These are phyloP conservation scores for Forsythia viridissima DNA, from an alignment of 257 asterid species.

Conservation along the genomic window DNA sequence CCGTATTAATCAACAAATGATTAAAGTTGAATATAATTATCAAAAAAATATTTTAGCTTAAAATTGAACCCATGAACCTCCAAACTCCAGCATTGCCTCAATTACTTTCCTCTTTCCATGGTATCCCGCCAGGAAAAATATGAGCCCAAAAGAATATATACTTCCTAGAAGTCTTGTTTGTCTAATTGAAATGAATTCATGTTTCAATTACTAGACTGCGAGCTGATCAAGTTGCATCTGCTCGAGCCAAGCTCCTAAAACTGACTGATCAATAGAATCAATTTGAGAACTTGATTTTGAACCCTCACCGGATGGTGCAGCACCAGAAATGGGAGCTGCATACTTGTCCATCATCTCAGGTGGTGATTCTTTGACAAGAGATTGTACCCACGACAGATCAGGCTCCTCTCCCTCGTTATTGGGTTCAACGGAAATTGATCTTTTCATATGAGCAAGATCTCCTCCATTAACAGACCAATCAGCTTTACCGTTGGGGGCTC, in stretches of 20 bases:
- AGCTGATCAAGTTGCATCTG: constrained; percentile 94
- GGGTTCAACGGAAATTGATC: constrained; percentile 43
- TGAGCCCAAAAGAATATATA: constrained; percentile 53
- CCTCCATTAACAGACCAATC: constrained; percentile 79
- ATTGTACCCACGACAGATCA: constrained; percentile 93
- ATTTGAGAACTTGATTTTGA: constrained; percentile 48
- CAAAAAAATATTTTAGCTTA: not conserved
- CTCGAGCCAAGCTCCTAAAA: constrained; percentile 92
- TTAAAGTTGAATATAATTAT: constrained; percentile 39
- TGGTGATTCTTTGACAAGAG: constrained; percentile 93
- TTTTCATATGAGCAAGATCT: constrained; percentile 43
- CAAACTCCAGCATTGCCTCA: constrained; percentile 26
- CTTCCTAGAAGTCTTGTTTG: constrained; percentile 46
- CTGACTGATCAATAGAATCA: constrained; percentile 72
- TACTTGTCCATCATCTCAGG: constrained; percentile 78
- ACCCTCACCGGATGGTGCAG: constrained; percentile 89
- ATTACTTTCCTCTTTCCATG: constrained; percentile 18
- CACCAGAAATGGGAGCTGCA: constrained; percentile 48
- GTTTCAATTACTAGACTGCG: constrained; percentile 49
- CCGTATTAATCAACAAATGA: constrained; percentile 51
- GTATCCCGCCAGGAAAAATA: constrained; percentile 38
- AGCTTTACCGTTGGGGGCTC: constrained; percentile 56
- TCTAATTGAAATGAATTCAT: constrained; percentile 47
- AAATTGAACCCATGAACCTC: constrained; percentile 29
- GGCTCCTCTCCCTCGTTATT: constrained; percentile 64